Percentiles rank a stretch among this genome's conserved stretches.
Evolutionary conservation across 1,139 yeast genomes (phyloP).

Genomic region (Nakaseomyces glabratus): DNA sequence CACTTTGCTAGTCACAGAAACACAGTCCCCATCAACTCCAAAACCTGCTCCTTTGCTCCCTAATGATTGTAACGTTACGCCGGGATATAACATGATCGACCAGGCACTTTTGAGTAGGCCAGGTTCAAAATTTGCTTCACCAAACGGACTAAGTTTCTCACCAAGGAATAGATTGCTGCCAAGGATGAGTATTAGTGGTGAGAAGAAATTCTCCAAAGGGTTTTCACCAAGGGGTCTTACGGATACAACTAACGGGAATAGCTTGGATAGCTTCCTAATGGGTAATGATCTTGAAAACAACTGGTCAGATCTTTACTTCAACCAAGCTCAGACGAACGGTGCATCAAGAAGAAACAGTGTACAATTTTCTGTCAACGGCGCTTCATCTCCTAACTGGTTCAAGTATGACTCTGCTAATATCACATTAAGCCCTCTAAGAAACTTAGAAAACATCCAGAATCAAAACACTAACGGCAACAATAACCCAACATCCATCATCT

Average conservation of each 20-base stretch:
- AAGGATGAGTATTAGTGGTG: slow-evolving; percentile 2
- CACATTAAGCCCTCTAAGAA: slow-evolving; percentile 4
- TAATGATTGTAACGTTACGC: slow-evolving; percentile 4
- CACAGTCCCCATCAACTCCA: slow-evolving; percentile 2
- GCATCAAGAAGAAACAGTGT: slow-evolving; percentile 1
- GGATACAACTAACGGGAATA: slow-evolving; percentile 1
- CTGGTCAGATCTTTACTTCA: slow-evolving; percentile 5
- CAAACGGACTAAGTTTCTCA: slow-evolving; percentile 1
- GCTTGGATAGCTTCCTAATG: slow-evolving; percentile 4
- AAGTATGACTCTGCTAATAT: slow-evolving; percentile 4
- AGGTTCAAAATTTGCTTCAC: slow-evolving; percentile 4
- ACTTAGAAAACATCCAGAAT: slow-evolving; percentile 4
- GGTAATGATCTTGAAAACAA: slow-evolving; percentile 5
- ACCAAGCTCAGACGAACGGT: too few relatives aligned
- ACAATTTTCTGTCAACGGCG: not conserved
- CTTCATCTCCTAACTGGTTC: slow-evolving; percentile 4
- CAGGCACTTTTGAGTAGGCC: slow-evolving; percentile 3
- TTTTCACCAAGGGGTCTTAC: slow-evolving; percentile 4
- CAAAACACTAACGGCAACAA: not conserved
- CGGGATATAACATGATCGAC: slow-evolving; percentile 5
- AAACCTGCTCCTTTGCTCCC: slow-evolving; percentile 4
- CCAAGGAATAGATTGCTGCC: slow-evolving; percentile 2
- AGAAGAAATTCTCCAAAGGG: slow-evolving; percentile 2
- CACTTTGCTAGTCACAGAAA: slow-evolving; percentile 1
- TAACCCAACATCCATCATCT: slow-evolving; percentile 2